Evolutionary conservation across 768 basidiomycete genomes (phyloP).

Genomic region (Baorangia bicolor): DNA sequence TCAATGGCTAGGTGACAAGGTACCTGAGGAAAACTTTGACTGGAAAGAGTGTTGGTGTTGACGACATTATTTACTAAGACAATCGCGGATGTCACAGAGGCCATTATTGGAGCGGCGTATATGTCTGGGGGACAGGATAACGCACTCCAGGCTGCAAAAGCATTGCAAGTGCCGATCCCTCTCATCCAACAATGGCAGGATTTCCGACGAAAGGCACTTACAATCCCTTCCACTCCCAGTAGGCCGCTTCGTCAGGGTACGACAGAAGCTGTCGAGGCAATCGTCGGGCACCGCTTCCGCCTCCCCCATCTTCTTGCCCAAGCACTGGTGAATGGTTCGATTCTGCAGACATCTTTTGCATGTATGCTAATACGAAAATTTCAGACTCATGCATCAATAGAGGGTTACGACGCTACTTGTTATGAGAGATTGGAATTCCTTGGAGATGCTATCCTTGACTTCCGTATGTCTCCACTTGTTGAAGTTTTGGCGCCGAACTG

Average conservation of each 20-base stretch:
- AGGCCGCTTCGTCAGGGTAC: conserved; percentile 48
- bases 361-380: conserved; percentile 9
- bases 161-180: conserved; percentile 63
- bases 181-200: conserved; percentile 71
- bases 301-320: conserved; percentile 64
- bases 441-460: conserved; percentile 84
- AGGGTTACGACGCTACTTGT: conserved; percentile 52
- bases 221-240: conserved; percentile 43
- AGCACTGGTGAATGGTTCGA: conserved; percentile 56
- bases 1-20: conserved; percentile 79
- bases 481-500: neutral
- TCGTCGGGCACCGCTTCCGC: conserved; percentile 63
- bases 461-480: conserved; percentile 48
- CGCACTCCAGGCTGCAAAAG: conserved; percentile 64
- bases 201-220: conserved; percentile 49
- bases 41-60: conserved; percentile 2
- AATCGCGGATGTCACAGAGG: conserved; percentile 82
- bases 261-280: conserved; percentile 55
- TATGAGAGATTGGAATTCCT: conserved; percentile 83
- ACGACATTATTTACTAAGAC: conserved; percentile 44
- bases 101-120: conserved; percentile 81
- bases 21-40: conserved; percentile 23
- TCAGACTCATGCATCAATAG: conserved; percentile 68
- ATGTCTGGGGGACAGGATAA: conserved; percentile 67
- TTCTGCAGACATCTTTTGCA: neutral